Base-by-base conservation (phyloP, 1,284 basidiomycete genomes). In the Pascua sp. region DNA sequence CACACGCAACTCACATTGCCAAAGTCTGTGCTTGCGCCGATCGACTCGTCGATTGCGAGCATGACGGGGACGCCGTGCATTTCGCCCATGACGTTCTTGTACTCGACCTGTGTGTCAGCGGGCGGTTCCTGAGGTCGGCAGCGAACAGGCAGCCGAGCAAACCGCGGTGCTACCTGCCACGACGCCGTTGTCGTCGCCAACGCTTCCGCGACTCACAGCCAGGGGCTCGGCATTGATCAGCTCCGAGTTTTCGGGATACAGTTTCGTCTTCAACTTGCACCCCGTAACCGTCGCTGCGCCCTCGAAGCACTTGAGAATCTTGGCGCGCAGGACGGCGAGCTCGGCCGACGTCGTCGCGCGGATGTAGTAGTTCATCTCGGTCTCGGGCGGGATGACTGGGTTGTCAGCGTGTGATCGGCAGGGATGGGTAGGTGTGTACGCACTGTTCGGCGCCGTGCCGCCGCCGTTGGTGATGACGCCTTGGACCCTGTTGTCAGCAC, bases 381-480 rank as follows among this genome's bases (percentile, higher is more conserved):
- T 8, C 11, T 69, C 55, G 47, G 68, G 71, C 1, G 78, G 75
- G 49, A 79, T 77, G 7, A 79, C 71, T 4, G 85, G 75, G 81
- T 85, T 89, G 54, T 69, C 64, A 15, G 58, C 32, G 7, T 58
- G 59, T 55, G n/a, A 79, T 77, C 81, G 90, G 83, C 60, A 80
- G 82, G 11, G 87, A 80, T 88, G 84, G 56, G 46, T 87, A 1
- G 90, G 90, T 55, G 43, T 70, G 53, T 11, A 51, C 42, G 18
- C 12, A 44, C 45, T 18, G 32, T 55, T 59, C 57, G 51, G 16
- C 1, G 84, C 77, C 10, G 80, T 76, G 11, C 80, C 74, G 80
- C 85, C 85, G 80, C 85, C 85, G 39, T 85, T 85, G 62, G 82
- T 75, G 37, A 89, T 79, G 41, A 87, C 79, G 5, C 87, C 87